A percentile compares a stretch with the other conserved stretches of the same genome.
Evolutionary conservation across 2,329 filamentous ascomycete genomes (phyloP).

Genomic region (Blastomyces emzantsi): DNA sequence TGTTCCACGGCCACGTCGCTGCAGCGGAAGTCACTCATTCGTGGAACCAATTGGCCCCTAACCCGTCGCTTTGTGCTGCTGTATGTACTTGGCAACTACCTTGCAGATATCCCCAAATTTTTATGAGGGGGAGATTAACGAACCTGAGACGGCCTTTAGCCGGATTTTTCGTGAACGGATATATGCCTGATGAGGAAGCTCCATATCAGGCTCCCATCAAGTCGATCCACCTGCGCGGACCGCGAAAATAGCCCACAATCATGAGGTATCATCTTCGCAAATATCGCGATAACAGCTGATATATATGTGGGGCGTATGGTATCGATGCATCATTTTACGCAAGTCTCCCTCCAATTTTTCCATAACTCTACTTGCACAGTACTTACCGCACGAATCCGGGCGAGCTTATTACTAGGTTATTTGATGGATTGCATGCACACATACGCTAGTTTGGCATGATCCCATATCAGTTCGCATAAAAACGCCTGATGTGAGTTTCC

Average conservation of each 20-base stretch:
- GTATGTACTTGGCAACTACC: slow-evolving; percentile 8
- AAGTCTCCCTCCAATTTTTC: not conserved
- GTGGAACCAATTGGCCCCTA: slow-evolving; percentile 22
- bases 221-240: not conserved
- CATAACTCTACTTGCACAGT: not conserved
- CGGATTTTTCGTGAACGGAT: not conserved
- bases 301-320: slow-evolving; percentile 7
- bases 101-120: slow-evolving; percentile 2
- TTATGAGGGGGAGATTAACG: not conserved
- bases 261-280: not conserved
- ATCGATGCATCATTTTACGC: not conserved
- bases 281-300: slow-evolving; percentile 1
- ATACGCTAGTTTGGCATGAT: not conserved
- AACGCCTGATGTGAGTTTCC: not conserved
- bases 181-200: not conserved
- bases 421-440: not conserved
- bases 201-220: not conserved
- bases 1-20: slow-evolving; percentile 39
- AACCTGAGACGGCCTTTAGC: not conserved
- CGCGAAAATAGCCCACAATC: not conserved
- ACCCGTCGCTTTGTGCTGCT: slow-evolving; percentile 7
- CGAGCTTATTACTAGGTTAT: not conserved
- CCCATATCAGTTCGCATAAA: slow-evolving; percentile 4
- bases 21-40: slow-evolving; percentile 35
- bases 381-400: not conserved